phyloP scores from a whole-genome alignment of 148 eudicot genomes.

The Rhododendron griersonianum region DNA sequence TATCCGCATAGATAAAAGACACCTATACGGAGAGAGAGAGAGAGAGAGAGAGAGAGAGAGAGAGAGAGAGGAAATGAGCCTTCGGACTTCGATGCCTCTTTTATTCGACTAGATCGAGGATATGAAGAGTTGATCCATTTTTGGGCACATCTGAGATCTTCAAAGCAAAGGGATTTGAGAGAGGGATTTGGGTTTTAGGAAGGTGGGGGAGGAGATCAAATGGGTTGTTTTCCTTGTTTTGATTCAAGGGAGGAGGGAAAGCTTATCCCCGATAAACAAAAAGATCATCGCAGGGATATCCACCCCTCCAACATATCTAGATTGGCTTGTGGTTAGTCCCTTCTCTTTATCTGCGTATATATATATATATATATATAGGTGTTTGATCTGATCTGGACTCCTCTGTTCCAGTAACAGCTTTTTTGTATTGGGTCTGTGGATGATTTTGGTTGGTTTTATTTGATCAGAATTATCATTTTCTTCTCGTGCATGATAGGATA shows the following conservation, averaged over 20 bases:
- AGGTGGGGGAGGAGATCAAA: constrained; percentile 2
- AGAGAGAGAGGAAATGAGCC: neutral
- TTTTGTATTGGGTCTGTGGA: neutral
- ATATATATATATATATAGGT: neutral
- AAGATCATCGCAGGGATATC: constrained; percentile 42
- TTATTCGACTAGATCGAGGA: neutral
- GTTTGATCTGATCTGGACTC: constrained; percentile 32
- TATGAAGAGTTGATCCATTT: constrained; percentile 10
- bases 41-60: neutral
- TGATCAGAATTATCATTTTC: neutral
- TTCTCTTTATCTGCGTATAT: neutral
- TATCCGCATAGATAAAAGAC: neutral
- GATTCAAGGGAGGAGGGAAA: constrained; percentile 78
- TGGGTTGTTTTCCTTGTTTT: constrained; percentile 94
- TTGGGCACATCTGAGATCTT: neutral
- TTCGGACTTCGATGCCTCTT: neutral
- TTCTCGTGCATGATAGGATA: neutral
- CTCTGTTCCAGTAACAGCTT: neutral
- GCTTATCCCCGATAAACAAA: constrained; percentile 40
- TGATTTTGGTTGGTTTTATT: constrained; percentile 1
- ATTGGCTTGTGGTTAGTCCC: constrained; percentile 68
- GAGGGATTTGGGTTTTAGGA: constrained; percentile 6
- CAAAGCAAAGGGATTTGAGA: neutral
- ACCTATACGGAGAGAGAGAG: neutral
- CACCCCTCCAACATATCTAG: constrained; percentile 62